These are phyloP conservation scores for Bisporella sp. DNA, from an alignment of 2,329 filamentous ascomycete species.

Conservation along the genomic window DNA sequence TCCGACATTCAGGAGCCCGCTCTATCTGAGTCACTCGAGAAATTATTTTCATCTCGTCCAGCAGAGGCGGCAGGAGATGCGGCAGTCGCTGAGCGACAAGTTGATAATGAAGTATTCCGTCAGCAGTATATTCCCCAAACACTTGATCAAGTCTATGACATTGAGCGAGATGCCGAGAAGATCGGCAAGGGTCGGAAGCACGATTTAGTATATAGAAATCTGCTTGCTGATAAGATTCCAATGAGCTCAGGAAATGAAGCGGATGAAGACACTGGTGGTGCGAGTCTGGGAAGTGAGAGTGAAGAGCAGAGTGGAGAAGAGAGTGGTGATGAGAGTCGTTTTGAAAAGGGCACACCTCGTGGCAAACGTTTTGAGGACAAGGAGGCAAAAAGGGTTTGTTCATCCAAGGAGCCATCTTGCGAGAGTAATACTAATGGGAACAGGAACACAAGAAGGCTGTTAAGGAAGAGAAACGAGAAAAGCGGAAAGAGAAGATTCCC, in stretches of 20 bases:
- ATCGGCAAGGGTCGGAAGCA: slow-evolving; percentile 66
- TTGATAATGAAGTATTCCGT: slow-evolving; percentile 88
- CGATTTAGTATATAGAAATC: slow-evolving; percentile 76
- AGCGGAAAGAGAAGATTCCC: slow-evolving; percentile 90
- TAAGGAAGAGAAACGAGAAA: slow-evolving; percentile 93
- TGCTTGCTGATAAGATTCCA: slow-evolving; percentile 64
- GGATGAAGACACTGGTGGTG: slow-evolving; percentile 31
- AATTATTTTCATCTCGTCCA: slow-evolving; percentile 53
- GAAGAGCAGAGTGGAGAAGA: slow-evolving; percentile 38
- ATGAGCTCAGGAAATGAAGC: slow-evolving; percentile 33
- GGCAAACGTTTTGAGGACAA: slow-evolving; percentile 89
- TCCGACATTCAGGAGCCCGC: slow-evolving; percentile 54
- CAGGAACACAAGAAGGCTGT: slow-evolving; percentile 76
- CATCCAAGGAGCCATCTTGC: neutral
- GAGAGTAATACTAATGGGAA: slow-evolving; percentile 3
- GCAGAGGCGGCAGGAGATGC: slow-evolving; percentile 48
- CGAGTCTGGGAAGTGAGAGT: slow-evolving; percentile 30
- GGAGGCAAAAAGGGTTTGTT: slow-evolving; percentile 67
- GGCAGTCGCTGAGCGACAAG: slow-evolving; percentile 52
- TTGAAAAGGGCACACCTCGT: slow-evolving; percentile 62
- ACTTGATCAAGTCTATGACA: slow-evolving; percentile 91
- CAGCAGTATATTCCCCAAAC: slow-evolving; percentile 97
- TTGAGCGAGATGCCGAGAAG: slow-evolving; percentile 81
- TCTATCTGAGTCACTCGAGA: slow-evolving; percentile 56
- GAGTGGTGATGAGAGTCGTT: slow-evolving; percentile 43